A percentile compares a stretch with the other conserved stretches of the same genome.
These are phyloP conservation scores for Mycena kentingensis DNA, from an alignment of 768 basidiomycete species.

Conservation along the genomic window DNA sequence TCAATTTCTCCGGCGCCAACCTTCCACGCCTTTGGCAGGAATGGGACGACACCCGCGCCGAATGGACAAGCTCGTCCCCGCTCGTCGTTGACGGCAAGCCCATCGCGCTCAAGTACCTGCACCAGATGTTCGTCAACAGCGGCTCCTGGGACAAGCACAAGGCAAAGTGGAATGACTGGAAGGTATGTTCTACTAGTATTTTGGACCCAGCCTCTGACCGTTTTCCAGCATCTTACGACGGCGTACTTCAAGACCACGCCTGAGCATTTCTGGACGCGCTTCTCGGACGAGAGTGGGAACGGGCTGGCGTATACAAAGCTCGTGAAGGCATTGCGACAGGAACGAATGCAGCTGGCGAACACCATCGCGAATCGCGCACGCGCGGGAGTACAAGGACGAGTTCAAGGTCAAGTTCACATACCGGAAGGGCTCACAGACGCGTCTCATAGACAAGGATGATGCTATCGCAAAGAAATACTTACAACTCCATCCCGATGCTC, in stretches of 20 bases:
- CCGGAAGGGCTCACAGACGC: constrained; percentile 9
- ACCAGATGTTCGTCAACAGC: constrained; percentile 7
- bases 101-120: constrained; percentile 9
- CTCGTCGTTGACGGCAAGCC: constrained; percentile 20
- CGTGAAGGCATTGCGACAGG: neutral
- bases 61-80: constrained; percentile 24
- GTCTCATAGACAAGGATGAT: constrained; percentile 15
- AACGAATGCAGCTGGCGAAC: constrained; percentile 9
- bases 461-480: constrained; percentile 18
- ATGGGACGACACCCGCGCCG: constrained; percentile 28
- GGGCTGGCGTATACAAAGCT: constrained; percentile 23
- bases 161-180: constrained; percentile 19
- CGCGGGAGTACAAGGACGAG: constrained; percentile 15
- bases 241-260: constrained; percentile 15
- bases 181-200: constrained; percentile 6
- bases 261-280: constrained; percentile 22
- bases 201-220: neutral
- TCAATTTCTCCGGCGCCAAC: constrained; percentile 23
- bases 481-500: too few relatives aligned
- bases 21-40: constrained; percentile 24
- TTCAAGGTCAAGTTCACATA: constrained; percentile 23
- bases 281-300: constrained; percentile 12
- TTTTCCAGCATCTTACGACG: constrained; percentile 17
- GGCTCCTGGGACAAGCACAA: constrained; percentile 12
- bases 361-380: constrained; percentile 10